These are phyloP conservation scores for Fraxinus floribunda DNA, from an alignment of 305 asterid genomes.

Conservation along the genomic window DNA sequence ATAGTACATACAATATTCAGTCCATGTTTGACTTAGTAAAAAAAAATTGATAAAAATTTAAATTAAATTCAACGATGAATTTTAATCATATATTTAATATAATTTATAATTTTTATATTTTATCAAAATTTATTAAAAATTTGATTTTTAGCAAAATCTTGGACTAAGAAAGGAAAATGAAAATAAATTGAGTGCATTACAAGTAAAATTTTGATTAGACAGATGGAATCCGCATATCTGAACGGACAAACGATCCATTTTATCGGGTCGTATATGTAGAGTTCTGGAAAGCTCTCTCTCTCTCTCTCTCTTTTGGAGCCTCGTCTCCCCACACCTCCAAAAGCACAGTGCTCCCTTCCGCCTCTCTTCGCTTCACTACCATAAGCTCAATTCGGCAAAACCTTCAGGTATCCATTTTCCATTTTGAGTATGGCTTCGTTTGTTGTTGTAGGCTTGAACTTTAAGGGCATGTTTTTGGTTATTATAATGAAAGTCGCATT, in stretches of 20 bases:
- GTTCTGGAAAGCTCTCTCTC: conserved; percentile 23
- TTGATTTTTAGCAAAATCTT: neutral
- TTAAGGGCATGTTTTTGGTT: neutral
- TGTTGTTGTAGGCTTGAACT: neutral
- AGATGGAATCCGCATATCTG: neutral
- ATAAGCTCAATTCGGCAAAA: neutral
- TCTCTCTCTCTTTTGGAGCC: conserved; percentile 24
- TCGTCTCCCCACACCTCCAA: conserved; percentile 22
- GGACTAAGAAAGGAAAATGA: neutral
- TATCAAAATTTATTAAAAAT: neutral
- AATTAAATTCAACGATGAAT: neutral
- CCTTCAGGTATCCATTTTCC: neutral
- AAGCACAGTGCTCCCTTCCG: neutral
- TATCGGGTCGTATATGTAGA: conserved; percentile 6
- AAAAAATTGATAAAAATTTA: neutral
- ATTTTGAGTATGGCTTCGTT: neutral
- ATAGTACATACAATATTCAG: neutral
- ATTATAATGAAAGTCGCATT: neutral
- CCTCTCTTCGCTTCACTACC: neutral
- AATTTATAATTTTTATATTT: neutral
- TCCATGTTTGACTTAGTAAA: neutral
- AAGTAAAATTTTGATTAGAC: neutral
- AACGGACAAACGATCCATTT: neutral
- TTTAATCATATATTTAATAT: too few species aligned
- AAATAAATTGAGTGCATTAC: neutral